Base-by-base conservation (phyloP, 352 stramenopile species). In the Phytophthora ohioensis region DNA sequence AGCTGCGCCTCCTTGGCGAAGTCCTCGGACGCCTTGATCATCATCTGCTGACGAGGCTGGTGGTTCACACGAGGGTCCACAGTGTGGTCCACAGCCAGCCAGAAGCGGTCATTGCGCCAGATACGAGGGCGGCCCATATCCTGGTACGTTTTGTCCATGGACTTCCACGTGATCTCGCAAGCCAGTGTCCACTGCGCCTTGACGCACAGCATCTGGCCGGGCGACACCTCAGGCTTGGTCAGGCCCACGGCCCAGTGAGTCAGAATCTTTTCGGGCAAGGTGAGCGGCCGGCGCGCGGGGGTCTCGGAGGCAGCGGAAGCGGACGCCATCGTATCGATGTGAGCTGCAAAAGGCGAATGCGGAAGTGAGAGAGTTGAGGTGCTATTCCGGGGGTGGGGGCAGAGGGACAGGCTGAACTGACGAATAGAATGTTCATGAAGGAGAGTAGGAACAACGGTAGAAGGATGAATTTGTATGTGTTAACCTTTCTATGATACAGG, bases 91-190 rank as follows among this genome's bases (percentile, higher is more conserved):
- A 95, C 81, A 2, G 88, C 88, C 41, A 95, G 80, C 88, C 88
- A 95, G 81, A 95, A 95, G 68, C 88, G 88, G 69, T 95, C 88
- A 61, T 91, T 91, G 61, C 87, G 87, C 84, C 85, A 92, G 49
- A 95, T 93, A 65, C 85, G 84, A 53, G 88, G 88, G 13, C 88
- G 86, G 12, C 87, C 88, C 85, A 95, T 95, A 67, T 92, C 85
- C 72, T 91, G 85, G 71, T 94, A 93, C 60, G 87, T 93, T 69
- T 95, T 95, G 85, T 95, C 87, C 87, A 95, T 95, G 15, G 85
- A 93, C 75, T 95, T 95, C 87, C 87, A 95, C 64, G 87, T 95
- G 80, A 95, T 92, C 73, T 95, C 87, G 66, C 87, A 93, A 13
- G 87, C 87, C 27, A 95, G 75, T 60, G 87, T 93, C 87, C 87